Conservation (phyloP, 1,284 basidiomycete genomes). For the Sporisorium graminicola region DNA sequence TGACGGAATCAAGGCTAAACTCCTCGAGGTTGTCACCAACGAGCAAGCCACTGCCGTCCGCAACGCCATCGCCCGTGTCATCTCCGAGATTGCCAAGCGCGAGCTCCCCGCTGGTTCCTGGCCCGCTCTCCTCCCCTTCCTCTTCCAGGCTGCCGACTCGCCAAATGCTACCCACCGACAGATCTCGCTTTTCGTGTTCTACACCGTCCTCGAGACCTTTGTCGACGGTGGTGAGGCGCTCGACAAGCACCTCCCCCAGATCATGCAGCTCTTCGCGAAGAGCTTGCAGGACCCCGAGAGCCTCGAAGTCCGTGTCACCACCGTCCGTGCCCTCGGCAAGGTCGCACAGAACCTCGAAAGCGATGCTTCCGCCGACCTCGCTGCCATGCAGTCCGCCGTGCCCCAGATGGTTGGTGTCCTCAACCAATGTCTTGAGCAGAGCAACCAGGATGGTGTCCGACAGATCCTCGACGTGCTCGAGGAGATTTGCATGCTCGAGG, state of each 20-base stretch:
- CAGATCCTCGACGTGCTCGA: constrained; percentile 96
- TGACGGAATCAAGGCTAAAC: constrained; percentile 84
- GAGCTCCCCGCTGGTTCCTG: constrained; percentile 87
- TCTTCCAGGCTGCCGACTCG: constrained; percentile 83
- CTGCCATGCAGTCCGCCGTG: constrained; percentile 88
- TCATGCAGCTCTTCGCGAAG: constrained; percentile 85
- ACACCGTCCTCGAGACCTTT: constrained; percentile 90
- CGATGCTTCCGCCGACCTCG: constrained; percentile 90
- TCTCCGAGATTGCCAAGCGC: constrained; percentile 90
- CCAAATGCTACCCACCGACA: constrained; percentile 82
- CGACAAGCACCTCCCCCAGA: constrained; percentile 80
- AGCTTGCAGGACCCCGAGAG: constrained; percentile 90
- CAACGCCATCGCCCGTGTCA: constrained; percentile 84
- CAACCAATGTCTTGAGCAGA: constrained; percentile 84
- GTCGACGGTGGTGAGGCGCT: constrained; percentile 79
- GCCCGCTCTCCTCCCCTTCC: constrained; percentile 89
- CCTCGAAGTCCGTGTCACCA: constrained; percentile 89
- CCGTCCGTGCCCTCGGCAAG: constrained; percentile 84
- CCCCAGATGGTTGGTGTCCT: constrained; percentile 92
- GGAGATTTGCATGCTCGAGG: constrained; percentile 90
- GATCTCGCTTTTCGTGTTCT: constrained; percentile 91
- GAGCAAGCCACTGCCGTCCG: constrained; percentile 84
- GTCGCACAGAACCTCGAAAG: constrained; percentile 92
- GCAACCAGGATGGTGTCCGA: constrained; percentile 85
- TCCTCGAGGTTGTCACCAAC: constrained; percentile 82